These are phyloP conservation scores for Glutinoglossum americanum DNA, from an alignment of 495 filamentous ascomycete species.

Conservation along the genomic window DNA sequence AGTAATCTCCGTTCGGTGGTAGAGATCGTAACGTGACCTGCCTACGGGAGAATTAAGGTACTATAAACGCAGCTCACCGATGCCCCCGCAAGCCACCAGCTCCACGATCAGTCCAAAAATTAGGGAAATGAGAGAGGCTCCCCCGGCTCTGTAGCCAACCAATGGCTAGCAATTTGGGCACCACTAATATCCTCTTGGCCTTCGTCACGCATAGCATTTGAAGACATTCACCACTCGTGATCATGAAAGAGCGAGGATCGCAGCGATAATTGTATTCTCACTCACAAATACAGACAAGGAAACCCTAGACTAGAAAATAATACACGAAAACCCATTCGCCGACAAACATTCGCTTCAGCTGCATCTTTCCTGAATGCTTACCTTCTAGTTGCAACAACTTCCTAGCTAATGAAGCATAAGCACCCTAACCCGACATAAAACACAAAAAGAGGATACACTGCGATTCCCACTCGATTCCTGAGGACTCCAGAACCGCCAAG, in stretches of 20 bases:
- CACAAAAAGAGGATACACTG: constrained; percentile 87
- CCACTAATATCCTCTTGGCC: too few species aligned
- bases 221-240: too few species aligned
- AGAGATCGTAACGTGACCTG: too few species aligned
- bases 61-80: too few species aligned
- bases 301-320: neutral
- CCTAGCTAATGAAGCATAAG: constrained; percentile 84
- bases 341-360: neutral
- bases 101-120: too few species aligned
- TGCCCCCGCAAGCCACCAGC: too few species aligned
- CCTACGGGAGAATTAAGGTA: too few species aligned
- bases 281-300: neutral
- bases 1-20: too few species aligned
- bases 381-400: neutral
- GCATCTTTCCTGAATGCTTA: neutral
- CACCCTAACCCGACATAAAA: constrained; percentile 88
- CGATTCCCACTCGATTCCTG: constrained; percentile 81
- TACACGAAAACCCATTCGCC: neutral
- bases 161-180: too few species aligned
- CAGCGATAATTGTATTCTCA: neutral
- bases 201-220: too few species aligned
- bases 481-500: constrained; percentile 86
- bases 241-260: neutral
- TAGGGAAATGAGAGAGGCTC: too few species aligned
- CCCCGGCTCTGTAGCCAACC: too few species aligned